phyloP scores from a whole-genome alignment of 192 early-diverging fungal genomes.

The Piromyces finnis region DNA sequence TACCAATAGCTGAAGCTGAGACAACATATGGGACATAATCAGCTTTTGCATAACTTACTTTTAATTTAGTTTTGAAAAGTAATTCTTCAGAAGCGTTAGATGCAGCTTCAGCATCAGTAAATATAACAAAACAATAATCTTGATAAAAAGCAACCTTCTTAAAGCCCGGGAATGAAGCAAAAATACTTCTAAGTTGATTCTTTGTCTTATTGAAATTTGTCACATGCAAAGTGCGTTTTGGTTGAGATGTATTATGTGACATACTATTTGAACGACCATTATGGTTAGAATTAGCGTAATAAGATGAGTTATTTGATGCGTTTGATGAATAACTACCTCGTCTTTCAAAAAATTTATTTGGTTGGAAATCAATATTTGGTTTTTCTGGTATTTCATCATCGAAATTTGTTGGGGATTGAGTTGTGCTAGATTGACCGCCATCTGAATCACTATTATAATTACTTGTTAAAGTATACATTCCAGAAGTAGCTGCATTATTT shows the following conservation, averaged over 20 bases:
- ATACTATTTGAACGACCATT: background rate
- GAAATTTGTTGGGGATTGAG: too few species aligned
- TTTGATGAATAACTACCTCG: background rate
- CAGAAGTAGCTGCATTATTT: background rate
- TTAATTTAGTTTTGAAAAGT: slow-evolving; percentile 24
- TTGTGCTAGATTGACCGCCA: background rate
- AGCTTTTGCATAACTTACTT: slow-evolving; percentile 22
- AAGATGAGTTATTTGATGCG: background rate
- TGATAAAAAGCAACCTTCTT: slow-evolving; percentile 21
- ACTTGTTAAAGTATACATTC: background rate
- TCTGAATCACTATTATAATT: background rate
- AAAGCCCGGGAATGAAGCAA: slow-evolving; percentile 16
- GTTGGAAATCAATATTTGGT: background rate
- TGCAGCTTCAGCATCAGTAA: slow-evolving; percentile 13
- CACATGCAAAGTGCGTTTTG: slow-evolving; percentile 26
- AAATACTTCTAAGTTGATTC: slow-evolving; percentile 11
- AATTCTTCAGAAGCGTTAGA: slow-evolving; percentile 23
- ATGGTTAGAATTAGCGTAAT: background rate
- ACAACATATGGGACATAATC: slow-evolving; percentile 21
- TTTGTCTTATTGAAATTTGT: slow-evolving; percentile 20
- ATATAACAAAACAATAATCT: slow-evolving; percentile 29
- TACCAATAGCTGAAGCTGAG: slow-evolving; percentile 12
- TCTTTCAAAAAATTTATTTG: background rate
- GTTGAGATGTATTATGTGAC: slow-evolving; percentile 3
- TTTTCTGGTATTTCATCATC: background rate